A percentile compares a stretch with the other conserved stretches of the same genome.
Evolutionary conservation across 352 stramenopile genomes (phyloP).

Genomic region (Globisporangium lucens): DNA sequence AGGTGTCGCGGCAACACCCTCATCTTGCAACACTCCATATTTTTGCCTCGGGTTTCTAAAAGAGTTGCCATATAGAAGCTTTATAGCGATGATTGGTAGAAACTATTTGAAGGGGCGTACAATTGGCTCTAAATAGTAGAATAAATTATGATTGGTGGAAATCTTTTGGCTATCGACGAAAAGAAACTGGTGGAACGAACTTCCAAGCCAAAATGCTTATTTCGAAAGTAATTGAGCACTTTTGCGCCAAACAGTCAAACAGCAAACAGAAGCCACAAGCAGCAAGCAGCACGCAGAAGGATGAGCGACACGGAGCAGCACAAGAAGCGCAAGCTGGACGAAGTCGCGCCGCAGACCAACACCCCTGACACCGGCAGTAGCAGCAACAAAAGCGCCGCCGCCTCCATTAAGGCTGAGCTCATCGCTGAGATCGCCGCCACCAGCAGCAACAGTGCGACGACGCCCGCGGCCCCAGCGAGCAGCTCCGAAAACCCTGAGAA

Average conservation of each 20-base stretch:
- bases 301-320: conserved; percentile 28
- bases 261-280: neutral
- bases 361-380: neutral
- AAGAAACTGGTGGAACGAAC: conserved; percentile 3
- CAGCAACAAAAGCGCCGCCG: conserved; percentile 8
- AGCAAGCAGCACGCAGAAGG: neutral
- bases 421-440: conserved; percentile 1
- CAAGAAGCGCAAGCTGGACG: conserved; percentile 45
- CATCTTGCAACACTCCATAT: neutral
- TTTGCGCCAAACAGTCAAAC: neutral
- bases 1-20: neutral
- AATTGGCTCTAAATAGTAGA: neutral
- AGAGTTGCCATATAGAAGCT: neutral
- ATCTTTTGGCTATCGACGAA: neutral
- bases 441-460: neutral
- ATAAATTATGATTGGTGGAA: neutral
- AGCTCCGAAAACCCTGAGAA: neutral
- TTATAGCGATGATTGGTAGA: neutral
- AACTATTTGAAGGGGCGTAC: neutral
- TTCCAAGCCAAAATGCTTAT: neutral
- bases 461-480: too few species aligned
- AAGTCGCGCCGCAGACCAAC: conserved; percentile 3
- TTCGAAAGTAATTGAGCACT: neutral
- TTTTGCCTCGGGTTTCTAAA: too few species aligned
- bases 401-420: neutral